A percentile compares a stretch with the other conserved stretches of the same genome.
These are phyloP conservation scores for Solanum rostratum DNA, from an alignment of 257 asterid genomes.

Conservation along the genomic window DNA sequence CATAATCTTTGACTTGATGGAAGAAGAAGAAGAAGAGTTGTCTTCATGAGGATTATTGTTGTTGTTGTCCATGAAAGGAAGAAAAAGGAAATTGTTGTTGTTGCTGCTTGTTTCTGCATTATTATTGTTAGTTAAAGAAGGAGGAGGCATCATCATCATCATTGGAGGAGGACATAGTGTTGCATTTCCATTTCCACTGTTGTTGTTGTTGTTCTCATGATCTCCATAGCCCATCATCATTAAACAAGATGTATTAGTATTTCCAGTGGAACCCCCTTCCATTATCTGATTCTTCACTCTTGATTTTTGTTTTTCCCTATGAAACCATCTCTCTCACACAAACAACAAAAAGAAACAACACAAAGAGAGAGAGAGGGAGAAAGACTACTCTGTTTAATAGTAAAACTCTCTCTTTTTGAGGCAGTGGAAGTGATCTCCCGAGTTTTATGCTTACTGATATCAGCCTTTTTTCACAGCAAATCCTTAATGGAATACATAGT, in stretches of 20 bases:
- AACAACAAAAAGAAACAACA: neutral
- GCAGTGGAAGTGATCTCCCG: slow-evolving; percentile 61
- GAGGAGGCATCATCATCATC: slow-evolving; percentile 33
- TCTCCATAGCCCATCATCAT: slow-evolving; percentile 68
- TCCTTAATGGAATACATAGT: slow-evolving; percentile 64
- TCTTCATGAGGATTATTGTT: neutral
- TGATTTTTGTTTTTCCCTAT: neutral
- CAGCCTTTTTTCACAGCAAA: slow-evolving; percentile 21
- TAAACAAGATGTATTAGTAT: slow-evolving; percentile 9
- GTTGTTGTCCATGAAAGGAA: slow-evolving; percentile 1
- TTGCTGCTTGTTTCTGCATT: slow-evolving; percentile 13
- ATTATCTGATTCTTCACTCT: slow-evolving; percentile 10
- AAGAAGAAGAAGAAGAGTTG: neutral
- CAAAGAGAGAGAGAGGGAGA: neutral
- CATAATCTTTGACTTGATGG: slow-evolving; percentile 72
- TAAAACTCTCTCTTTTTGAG: slow-evolving; percentile 4
- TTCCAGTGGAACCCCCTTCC: slow-evolving; percentile 25
- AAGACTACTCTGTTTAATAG: neutral
- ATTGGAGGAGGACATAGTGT: slow-evolving; percentile 29
- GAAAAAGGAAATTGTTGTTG: neutral
- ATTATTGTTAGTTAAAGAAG: slow-evolving; percentile 10
- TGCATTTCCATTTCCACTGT: slow-evolving; percentile 15
- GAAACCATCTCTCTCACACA: neutral
- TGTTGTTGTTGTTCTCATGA: slow-evolving; percentile 6
- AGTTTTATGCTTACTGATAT: slow-evolving; percentile 61